phyloP scores from a whole-genome alignment of 495 filamentous ascomycete species.

The Cenococcum geophilum region DNA sequence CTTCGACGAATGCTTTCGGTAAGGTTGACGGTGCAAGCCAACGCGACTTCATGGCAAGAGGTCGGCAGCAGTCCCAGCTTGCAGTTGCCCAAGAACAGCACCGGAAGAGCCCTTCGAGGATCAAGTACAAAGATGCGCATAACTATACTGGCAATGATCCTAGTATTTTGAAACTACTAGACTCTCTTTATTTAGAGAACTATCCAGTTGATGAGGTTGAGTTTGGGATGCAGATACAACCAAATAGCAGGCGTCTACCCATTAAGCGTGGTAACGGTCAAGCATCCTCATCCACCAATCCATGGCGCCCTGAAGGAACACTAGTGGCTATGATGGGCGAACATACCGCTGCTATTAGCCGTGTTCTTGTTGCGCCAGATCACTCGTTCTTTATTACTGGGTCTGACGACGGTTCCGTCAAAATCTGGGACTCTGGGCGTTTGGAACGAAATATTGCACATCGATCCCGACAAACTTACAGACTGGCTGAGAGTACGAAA shows the following conservation, averaged over 20 bases:
- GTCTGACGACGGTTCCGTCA: constrained; percentile 86
- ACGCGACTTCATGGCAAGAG: constrained; percentile 29
- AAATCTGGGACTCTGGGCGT: constrained; percentile 86
- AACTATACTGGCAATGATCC: constrained; percentile 88
- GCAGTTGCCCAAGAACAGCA: constrained; percentile 23
- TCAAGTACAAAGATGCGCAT: constrained; percentile 46
- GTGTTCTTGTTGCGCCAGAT: constrained; percentile 78
- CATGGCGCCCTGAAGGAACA: constrained; percentile 79
- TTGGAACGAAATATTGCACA: constrained; percentile 85
- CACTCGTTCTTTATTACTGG: constrained; percentile 92
- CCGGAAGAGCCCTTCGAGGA: constrained; percentile 35
- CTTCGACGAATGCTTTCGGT: constrained; percentile 76
- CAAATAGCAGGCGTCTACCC: constrained; percentile 56
- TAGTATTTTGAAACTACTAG: constrained; percentile 74
- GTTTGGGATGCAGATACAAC: constrained; percentile 76
- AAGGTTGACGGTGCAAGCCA: constrained; percentile 55
- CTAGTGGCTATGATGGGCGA: constrained; percentile 85
- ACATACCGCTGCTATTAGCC: constrained; percentile 74
- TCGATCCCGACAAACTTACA: constrained; percentile 80
- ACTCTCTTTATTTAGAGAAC: constrained; percentile 84
- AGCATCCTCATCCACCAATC: constrained; percentile 40
- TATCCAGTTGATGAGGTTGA: constrained; percentile 75
- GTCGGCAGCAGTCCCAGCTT: constrained; percentile 34
- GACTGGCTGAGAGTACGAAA: constrained; percentile 59
- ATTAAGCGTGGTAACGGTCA: constrained; percentile 53